A percentile compares a stretch with the other conserved stretches of the same genome.
Evolutionary conservation across 495 filamentous ascomycete species (phyloP).

Genomic region (Hypoxylon lienhwacheense): DNA sequence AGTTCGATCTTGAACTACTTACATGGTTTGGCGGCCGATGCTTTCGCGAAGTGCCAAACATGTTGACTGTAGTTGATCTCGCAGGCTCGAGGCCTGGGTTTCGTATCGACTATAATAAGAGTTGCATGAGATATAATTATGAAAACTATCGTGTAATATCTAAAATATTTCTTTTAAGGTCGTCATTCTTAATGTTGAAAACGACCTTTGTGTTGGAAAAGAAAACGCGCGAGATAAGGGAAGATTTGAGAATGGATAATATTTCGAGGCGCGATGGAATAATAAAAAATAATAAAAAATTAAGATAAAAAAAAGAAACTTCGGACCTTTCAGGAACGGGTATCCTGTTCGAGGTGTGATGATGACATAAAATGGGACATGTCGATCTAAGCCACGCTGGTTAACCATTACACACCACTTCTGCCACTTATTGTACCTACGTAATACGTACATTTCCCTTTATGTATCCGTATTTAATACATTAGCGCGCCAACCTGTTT

Average conservation of each 20-base stretch:
- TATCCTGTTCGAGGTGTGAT: conserved; percentile 28
- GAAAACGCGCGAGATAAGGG: conserved; percentile 14
- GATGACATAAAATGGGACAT: conserved; percentile 18
- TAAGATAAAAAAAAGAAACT: conserved; percentile 15
- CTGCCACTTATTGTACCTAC: no score
- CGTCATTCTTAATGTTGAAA: conserved; percentile 5
- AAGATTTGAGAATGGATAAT: conserved; percentile 9
- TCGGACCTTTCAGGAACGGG: conserved; percentile 21
- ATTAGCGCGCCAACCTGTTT: no score
- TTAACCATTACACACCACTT: not conserved
- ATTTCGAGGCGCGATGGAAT: conserved; percentile 25
- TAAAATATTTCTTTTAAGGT: no score
- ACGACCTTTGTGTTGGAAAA: conserved; percentile 7
- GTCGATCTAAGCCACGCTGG: conserved; percentile 18
- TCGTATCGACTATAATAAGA: conserved; percentile 28
- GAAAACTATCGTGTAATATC: no score
- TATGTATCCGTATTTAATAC: no score
- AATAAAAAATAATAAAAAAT: conserved; percentile 15
- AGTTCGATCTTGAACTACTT: conserved; percentile 36
- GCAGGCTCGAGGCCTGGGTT: conserved; percentile 33
- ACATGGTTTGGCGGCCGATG: conserved; percentile 50
- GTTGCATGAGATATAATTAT: conserved; percentile 32
- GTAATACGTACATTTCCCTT: conserved; percentile 14
- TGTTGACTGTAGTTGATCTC: conserved; percentile 32
- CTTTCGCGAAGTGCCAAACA: conserved; percentile 51